Evolutionary conservation across 352 stramenopile species (phyloP).

Genomic region (Globisporangium takayamanum): DNA sequence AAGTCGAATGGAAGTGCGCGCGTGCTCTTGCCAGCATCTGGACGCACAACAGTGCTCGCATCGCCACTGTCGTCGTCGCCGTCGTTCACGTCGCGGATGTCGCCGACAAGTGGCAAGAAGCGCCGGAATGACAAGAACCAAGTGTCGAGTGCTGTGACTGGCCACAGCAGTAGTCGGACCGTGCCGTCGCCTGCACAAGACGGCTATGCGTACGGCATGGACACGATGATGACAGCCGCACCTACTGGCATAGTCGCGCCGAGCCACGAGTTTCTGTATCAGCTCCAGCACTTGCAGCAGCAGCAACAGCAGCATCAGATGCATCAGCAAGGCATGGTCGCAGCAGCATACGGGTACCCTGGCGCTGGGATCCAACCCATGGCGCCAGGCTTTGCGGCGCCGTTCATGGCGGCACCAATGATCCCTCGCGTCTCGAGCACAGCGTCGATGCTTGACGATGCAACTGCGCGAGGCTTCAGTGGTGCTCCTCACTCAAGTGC

Average conservation of each 20-base stretch:
- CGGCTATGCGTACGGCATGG: slow-evolving; percentile 4
- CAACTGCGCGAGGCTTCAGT: neutral
- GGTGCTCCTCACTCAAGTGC: neutral
- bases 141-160: neutral
- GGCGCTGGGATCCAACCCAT: slow-evolving; percentile 13
- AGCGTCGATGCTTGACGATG: neutral
- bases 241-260: slow-evolving; percentile 2
- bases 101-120: slow-evolving; percentile 18
- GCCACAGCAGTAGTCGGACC: slow-evolving; percentile 7
- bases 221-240: slow-evolving; percentile 5
- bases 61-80: slow-evolving; percentile 16
- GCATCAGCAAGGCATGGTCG: slow-evolving; percentile 26
- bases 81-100: slow-evolving; percentile 17
- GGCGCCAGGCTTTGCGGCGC: slow-evolving; percentile 12
- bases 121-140: slow-evolving; percentile 9
- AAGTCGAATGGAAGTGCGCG: slow-evolving; percentile 24
- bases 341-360: slow-evolving; percentile 27
- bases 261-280: slow-evolving; percentile 30
- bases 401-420: slow-evolving; percentile 7
- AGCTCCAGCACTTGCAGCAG: slow-evolving; percentile 44
- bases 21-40: slow-evolving; percentile 15
- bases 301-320: slow-evolving; percentile 38
- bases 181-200: slow-evolving; percentile 5
- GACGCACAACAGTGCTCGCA: slow-evolving; percentile 4
- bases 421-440: slow-evolving; percentile 8